Conservation (phyloP, 192 early-diverging fungal species). For the Backusella westeae region DNA sequence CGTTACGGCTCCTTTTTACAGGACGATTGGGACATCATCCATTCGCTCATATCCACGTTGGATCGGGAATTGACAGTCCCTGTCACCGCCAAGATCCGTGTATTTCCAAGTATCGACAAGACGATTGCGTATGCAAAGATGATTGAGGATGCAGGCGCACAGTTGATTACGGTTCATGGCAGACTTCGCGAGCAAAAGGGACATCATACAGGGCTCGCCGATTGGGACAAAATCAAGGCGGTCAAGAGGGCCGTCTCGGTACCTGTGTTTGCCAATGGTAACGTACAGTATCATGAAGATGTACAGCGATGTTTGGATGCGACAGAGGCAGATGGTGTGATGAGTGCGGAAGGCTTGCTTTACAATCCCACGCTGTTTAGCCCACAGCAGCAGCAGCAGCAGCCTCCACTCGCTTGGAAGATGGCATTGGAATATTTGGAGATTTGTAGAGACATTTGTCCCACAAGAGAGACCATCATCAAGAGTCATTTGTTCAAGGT, state of each 20-base stretch:
- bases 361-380: conserved; percentile 91
- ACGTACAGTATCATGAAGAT: conserved; percentile 92
- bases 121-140: conserved; percentile 94
- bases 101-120: conserved; percentile 86
- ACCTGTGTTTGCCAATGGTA: conserved; percentile 98
- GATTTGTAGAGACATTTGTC: conserved; percentile 64
- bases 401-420: conserved; percentile 67
- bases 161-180: conserved; percentile 94
- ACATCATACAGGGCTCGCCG: conserved; percentile 92
- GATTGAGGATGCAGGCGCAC: conserved; percentile 91
- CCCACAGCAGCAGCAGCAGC: conserved; percentile 24
- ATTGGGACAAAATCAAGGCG: conserved; percentile 89
- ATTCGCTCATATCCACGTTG: conserved; percentile 64
- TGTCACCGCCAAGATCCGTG: conserved; percentile 94
- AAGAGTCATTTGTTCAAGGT: conserved; percentile 95
- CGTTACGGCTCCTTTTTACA: conserved; percentile 92
- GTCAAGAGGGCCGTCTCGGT: conserved; percentile 84
- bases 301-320: conserved; percentile 74
- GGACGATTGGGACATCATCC: conserved; percentile 91
- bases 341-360: conserved; percentile 85
- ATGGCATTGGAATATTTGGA: conserved; percentile 88
- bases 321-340: conserved; percentile 93
- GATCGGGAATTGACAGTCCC: conserved; percentile 81
- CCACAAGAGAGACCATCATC: conserved; percentile 66
- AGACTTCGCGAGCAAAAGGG: conserved; percentile 95